Base-by-base conservation (phyloP, 345 rosid genomes). In the Murraya paniculata region DNA sequence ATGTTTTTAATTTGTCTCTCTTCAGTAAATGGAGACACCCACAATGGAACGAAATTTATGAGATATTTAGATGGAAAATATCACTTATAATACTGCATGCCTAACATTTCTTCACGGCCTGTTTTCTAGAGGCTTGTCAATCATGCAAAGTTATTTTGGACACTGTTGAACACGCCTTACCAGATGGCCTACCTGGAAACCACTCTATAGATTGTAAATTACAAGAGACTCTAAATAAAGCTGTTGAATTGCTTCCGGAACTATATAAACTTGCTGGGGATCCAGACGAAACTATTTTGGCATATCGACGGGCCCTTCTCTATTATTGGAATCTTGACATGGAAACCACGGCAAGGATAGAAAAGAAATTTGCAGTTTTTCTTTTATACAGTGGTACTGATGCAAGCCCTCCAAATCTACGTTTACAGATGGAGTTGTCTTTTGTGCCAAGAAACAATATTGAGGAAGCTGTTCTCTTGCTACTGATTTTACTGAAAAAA, bases 221-320 rank as follows among this genome's bases (percentile, higher is more conserved):
- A 30, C 96, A 85, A 85, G 94, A 86, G 76, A 81, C 77, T 75
- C 73, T 90, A 58, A 86, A 78, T 84, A 89, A 90, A 84, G 92
- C 90, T 35, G 92, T 88, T 58, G 94, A 90, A 80, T 82, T 89
- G 84, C 91, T 92, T 81, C 96, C 96, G 28, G 94, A 92, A 62
- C 80, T 92, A 41, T 90, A 88, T 91, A 92, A 89, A 80, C 89
- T 86, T 83, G 85, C 88, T 14, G 91, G 90, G 77, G 82, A 71
- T 79, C 86, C 83, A 72, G 87, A 82, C 45, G 89, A 90, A 76
- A 86, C 94, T 48, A 89, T 90, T 50, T 67, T 89, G 73, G 86
- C 90, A 4, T 92, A 90, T 78, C 84, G 92, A 48, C 84, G 84
- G 39, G 90, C 92, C 68, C 92, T 91, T 74, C 91, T 91, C 68